Evolutionary conservation across 208 protist genomes (phyloP).

Genomic region (Herpetomonas tarakana): DNA sequence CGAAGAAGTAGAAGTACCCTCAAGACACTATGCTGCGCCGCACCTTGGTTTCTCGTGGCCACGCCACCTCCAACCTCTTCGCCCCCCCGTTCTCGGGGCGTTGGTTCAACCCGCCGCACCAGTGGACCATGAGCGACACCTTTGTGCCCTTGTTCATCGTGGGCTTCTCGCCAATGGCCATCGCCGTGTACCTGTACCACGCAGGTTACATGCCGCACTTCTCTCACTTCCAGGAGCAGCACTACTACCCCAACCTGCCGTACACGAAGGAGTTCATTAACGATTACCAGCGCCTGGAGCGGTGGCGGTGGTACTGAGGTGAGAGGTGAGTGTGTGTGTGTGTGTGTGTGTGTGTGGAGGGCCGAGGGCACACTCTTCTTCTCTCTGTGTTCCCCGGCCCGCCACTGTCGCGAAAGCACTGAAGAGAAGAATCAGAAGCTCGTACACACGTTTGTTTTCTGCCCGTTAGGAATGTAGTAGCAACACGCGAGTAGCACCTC

Average conservation of each 20-base stretch:
- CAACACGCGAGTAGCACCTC: too few relatives aligned
- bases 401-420: too few relatives aligned
- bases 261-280: conserved; percentile 93
- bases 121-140: conserved; percentile 91
- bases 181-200: conserved; percentile 82
- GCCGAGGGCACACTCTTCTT: conserved; percentile 7
- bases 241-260: conserved; percentile 88
- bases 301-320: conserved; percentile 87
- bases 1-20: too few relatives aligned
- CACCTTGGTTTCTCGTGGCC: conserved; percentile 51
- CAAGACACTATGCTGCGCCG: conserved; percentile 71
- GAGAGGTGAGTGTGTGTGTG: background rate
- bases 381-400: too few relatives aligned
- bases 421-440: too few relatives aligned
- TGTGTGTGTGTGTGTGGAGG: too few relatives aligned
- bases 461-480: too few relatives aligned
- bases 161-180: conserved; percentile 76
- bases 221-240: conserved; percentile 89
- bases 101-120: conserved; percentile 91
- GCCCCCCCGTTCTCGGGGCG: conserved; percentile 83
- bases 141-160: conserved; percentile 83
- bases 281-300: conserved; percentile 87
- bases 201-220: conserved; percentile 88
- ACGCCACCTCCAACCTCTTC: conserved; percentile 88
- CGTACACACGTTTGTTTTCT: background rate